Base-by-base conservation (phyloP, 2,329 filamentous ascomycete genomes). In the Dryadomyces sulphureus region DNA sequence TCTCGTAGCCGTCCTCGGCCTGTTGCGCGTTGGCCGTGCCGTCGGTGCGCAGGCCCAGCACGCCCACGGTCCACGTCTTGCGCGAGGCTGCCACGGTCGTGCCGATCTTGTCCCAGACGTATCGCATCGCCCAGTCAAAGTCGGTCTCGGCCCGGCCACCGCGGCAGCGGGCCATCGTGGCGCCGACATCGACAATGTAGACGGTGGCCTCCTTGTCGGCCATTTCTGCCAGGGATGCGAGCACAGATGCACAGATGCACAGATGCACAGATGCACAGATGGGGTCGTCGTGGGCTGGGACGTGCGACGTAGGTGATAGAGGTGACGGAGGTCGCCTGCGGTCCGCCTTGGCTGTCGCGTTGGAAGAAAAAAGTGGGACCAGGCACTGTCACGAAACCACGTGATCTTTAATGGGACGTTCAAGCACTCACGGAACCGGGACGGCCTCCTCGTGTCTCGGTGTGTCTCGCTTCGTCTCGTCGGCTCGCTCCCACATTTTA, bases 41-140 rank as follows among this genome's bases (percentile, higher is more conserved):
- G 55, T 94, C 81, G 17, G 89, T 94, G 48, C 85, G 77, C 47
- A 95, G 68, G 1, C 84, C 92, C 49, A 98, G 63, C 2, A 95
- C 81, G n/a, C 87, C 84, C 40, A 87, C 66, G 20, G 73, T 75
- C 56, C 78, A 76, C 1, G 81, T 88, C 60, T 88, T 90, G 43
- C 85, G 75, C 24, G 77, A 80, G 25, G 60, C 61, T 40, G 72
- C 63, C 62, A 87, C 81, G 4, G 80, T 86, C 7, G 75, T 77
- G 5, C 81, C 81, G 53, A 93, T 84, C 60, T 85, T 92, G 69
- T 96, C 90, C 89, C 90, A 98, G 43, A 96, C 75, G 64, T 94
- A 98, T 51, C 78, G 77, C 77, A 96, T 80, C 41, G 79, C 77
- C 78, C 82, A 98, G 50, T 95, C 86, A 17, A 98, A 74, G 60